Evolutionary conservation across 106 monocot genomes (phyloP).

Genomic region (Platanthera guangdongensis): DNA sequence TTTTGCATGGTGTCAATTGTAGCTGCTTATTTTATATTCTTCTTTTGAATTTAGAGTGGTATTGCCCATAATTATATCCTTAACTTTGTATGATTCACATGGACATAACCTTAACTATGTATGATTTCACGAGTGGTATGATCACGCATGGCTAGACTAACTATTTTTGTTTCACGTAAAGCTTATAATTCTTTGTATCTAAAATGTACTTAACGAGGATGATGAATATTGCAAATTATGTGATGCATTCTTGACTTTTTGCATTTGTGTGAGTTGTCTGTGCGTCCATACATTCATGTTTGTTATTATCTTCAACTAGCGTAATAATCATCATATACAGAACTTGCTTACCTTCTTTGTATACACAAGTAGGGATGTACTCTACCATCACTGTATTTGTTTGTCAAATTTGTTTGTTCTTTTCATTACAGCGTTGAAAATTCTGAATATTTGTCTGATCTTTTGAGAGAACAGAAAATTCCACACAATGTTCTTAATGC

Average conservation of each 20-base stretch:
- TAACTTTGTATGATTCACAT: not conserved
- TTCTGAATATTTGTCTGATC: conserved; percentile 88
- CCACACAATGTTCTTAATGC: conserved; percentile 99
- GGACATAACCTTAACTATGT: not conserved
- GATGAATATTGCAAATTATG: not conserved
- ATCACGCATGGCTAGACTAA: no score
- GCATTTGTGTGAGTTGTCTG: not conserved
- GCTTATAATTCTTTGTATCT: no score
- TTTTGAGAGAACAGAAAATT: conserved; percentile 56
- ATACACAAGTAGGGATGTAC: not conserved
- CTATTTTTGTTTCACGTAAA: no score
- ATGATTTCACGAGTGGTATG: no score
- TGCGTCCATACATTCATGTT: not conserved
- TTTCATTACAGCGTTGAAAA: conserved; percentile 76
- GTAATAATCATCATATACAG: not conserved
- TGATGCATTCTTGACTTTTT: not conserved
- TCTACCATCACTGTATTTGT: not conserved
- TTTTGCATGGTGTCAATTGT: not conserved
- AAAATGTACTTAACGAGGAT: no score
- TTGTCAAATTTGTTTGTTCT: no score
- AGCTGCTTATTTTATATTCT: not conserved
- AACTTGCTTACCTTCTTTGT: not conserved
- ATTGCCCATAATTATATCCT: not conserved
- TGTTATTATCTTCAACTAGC: not conserved
- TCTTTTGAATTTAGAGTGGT: not conserved